A percentile compares a stretch with the other conserved stretches of the same genome.
These are phyloP conservation scores for Blastocystis sp. DNA, from an alignment of 352 stramenopile genomes.

Conservation along the genomic window DNA sequence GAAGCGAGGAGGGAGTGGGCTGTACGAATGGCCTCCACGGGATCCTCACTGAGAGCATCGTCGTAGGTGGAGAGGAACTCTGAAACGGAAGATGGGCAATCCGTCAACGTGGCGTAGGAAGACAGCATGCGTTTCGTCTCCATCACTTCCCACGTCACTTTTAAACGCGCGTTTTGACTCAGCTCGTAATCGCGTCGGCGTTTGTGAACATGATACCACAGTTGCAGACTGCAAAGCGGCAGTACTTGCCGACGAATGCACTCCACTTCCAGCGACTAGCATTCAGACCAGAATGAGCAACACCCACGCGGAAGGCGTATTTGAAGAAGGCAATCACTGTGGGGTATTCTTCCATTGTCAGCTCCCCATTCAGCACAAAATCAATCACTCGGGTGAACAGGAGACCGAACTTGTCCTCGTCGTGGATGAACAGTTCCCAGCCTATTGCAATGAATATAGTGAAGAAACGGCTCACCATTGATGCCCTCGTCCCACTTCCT, in stretches of 20 bases:
- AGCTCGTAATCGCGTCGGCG: constrained; percentile 5
- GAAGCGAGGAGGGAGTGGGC: background rate
- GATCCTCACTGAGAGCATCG: background rate
- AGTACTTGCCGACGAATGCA: constrained; percentile 8
- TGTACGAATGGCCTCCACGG: background rate
- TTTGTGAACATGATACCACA: constrained; percentile 14
- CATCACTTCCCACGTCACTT: constrained; percentile 37
- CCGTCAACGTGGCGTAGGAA: background rate
- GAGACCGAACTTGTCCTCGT: no score
- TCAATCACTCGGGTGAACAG: no score
- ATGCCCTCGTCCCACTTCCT: no score
- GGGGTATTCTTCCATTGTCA: no score
- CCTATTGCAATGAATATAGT: no score
- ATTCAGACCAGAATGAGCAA: background rate
- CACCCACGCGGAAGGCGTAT: no score
- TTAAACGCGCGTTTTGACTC: constrained; percentile 2
- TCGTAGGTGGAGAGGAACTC: constrained; percentile 9
- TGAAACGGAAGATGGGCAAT: background rate
- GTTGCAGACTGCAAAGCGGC: background rate
- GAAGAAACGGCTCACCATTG: no score
- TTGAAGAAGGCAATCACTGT: no score
- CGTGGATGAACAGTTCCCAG: no score
- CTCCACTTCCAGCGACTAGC: constrained; percentile 35
- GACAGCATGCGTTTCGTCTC: background rate
- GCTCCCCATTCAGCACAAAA: no score